These are phyloP conservation scores for Metarhizium guizhouense DNA, from an alignment of 2,329 filamentous ascomycete genomes.

Conservation along the genomic window DNA sequence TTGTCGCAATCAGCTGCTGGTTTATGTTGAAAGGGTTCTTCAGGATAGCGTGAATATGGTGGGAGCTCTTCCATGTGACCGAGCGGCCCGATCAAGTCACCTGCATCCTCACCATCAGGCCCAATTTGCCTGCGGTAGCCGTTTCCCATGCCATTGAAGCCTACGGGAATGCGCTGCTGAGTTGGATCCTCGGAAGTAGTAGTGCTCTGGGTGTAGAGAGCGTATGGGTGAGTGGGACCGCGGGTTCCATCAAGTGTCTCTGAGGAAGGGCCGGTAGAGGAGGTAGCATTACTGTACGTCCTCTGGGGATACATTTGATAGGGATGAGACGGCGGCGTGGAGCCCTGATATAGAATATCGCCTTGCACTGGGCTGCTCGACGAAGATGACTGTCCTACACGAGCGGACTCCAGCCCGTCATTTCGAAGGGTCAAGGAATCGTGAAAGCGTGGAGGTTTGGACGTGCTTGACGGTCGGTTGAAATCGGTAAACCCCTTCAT, in stretches of 20 bases:
- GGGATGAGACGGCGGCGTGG: slow-evolving; percentile 69
- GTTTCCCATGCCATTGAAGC: slow-evolving; percentile 60
- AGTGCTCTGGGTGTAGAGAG: slow-evolving; percentile 76
- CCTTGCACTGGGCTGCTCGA: slow-evolving; percentile 20
- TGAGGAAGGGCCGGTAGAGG: slow-evolving; percentile 47
- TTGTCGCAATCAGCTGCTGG: slow-evolving; percentile 16
- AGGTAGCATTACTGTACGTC: slow-evolving; percentile 60
- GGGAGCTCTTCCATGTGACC: slow-evolving; percentile 87
- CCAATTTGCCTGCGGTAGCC: slow-evolving; percentile 65
- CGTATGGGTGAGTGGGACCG: slow-evolving; percentile 76
- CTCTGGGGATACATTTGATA: slow-evolving; percentile 79
- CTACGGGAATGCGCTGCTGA: slow-evolving; percentile 50
- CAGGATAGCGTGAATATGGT: slow-evolving; percentile 83
- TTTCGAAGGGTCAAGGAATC: slow-evolving; percentile 44
- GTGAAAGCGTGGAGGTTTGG: slow-evolving; percentile 40
- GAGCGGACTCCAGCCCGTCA: slow-evolving; percentile 31
- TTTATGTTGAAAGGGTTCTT: slow-evolving; percentile 50
- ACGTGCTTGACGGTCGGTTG: slow-evolving; percentile 43
- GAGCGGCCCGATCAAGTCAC: slow-evolving; percentile 77
- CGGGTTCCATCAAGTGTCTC: slow-evolving; percentile 48
- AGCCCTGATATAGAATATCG: slow-evolving; percentile 60
- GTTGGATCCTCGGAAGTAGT: slow-evolving; percentile 41
- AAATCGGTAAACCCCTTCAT: slow-evolving; percentile 15
- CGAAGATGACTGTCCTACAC: slow-evolving; percentile 3
- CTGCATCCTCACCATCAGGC: slow-evolving; percentile 76